Evolutionary conservation across 2,329 filamentous ascomycete species (phyloP).

Genomic region (Penicillium paneum): DNA sequence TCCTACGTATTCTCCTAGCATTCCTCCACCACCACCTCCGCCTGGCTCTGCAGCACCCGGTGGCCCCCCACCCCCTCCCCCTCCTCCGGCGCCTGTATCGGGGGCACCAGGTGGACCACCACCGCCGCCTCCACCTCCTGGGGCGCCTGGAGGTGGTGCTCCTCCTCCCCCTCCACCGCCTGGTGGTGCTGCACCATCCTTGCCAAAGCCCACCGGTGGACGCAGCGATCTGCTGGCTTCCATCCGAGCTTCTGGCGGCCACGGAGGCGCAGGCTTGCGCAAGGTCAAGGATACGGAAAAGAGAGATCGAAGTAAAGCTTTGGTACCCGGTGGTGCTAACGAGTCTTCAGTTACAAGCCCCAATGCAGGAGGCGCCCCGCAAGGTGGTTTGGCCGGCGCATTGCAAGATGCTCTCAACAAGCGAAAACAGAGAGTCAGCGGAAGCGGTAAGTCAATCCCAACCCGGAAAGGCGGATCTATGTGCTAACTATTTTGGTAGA

Average conservation of each 20-base stretch:
- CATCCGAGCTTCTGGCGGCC: slow-evolving; percentile 55
- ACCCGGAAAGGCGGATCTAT: neutral
- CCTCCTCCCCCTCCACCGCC: slow-evolving; percentile 50
- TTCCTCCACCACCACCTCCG: slow-evolving; percentile 39
- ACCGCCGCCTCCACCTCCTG: slow-evolving; percentile 46
- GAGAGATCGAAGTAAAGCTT: slow-evolving; percentile 45
- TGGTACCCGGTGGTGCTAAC: slow-evolving; percentile 50
- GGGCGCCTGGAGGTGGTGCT: slow-evolving; percentile 46
- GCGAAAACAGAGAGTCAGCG: slow-evolving; percentile 89
- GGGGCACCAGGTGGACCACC: slow-evolving; percentile 39
- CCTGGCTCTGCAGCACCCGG: slow-evolving; percentile 26
- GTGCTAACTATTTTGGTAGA: slow-evolving; percentile 36
- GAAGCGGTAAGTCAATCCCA: slow-evolving; percentile 71
- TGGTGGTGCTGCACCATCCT: slow-evolving; percentile 43
- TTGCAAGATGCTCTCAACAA: slow-evolving; percentile 73
- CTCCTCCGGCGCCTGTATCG: slow-evolving; percentile 42
- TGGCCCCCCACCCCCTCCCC: slow-evolving; percentile 38
- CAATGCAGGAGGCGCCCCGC: slow-evolving; percentile 51
- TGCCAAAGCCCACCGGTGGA: slow-evolving; percentile 39
- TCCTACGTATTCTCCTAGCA: slow-evolving; percentile 33
- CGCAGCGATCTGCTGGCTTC: slow-evolving; percentile 47
- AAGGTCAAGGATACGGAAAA: slow-evolving; percentile 48
- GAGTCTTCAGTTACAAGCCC: slow-evolving; percentile 54
- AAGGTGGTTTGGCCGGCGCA: slow-evolving; percentile 72
- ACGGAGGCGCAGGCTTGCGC: slow-evolving; percentile 46